Evolutionary conservation across 352 stramenopile genomes (phyloP).

Genomic region (Phytophthora pini): DNA sequence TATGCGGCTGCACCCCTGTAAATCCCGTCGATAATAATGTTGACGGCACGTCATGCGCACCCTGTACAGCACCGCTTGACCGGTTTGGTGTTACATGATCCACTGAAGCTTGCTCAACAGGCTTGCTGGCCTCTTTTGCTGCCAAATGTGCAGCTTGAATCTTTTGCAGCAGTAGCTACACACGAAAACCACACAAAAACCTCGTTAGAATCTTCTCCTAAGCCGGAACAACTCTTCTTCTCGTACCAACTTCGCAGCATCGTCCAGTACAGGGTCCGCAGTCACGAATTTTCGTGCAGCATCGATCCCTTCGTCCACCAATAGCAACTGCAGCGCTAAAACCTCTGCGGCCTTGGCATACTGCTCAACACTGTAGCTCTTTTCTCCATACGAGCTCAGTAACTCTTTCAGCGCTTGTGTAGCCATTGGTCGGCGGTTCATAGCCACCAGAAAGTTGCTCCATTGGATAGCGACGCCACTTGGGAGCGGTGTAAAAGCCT

Average conservation of each 20-base stretch:
- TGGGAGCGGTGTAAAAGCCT: slow-evolving; percentile 52
- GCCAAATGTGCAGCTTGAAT: slow-evolving; percentile 38
- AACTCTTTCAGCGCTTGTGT: slow-evolving; percentile 38
- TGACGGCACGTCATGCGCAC: slow-evolving; percentile 1
- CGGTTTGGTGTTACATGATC: neutral
- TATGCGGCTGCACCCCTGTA: neutral
- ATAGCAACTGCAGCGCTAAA: slow-evolving; percentile 55
- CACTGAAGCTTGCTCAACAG: slow-evolving; percentile 7
- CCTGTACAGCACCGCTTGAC: slow-evolving; percentile 4
- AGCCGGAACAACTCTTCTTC: neutral
- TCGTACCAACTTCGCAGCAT: slow-evolving; percentile 52
- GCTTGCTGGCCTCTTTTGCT: slow-evolving; percentile 19
- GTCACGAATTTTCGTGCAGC: slow-evolving; percentile 44
- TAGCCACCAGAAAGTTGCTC: slow-evolving; percentile 72
- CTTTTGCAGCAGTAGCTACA: slow-evolving; percentile 41
- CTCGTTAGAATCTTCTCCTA: slow-evolving; percentile 3
- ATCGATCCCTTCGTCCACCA: slow-evolving; percentile 47
- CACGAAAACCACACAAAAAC: slow-evolving; percentile 7
- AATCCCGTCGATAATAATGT: slow-evolving; percentile 6
- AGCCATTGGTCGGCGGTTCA: slow-evolving; percentile 49
- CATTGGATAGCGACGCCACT: slow-evolving; percentile 53
- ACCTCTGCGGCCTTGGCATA: slow-evolving; percentile 44
- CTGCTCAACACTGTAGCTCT: slow-evolving; percentile 18
- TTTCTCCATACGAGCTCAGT: slow-evolving; percentile 19
- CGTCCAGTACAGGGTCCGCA: slow-evolving; percentile 47